These are phyloP conservation scores for Bryoerythrophyllum caledonicum DNA, from an alignment of 225 moss, liverwort and hornwort species.

Conservation along the genomic window DNA sequence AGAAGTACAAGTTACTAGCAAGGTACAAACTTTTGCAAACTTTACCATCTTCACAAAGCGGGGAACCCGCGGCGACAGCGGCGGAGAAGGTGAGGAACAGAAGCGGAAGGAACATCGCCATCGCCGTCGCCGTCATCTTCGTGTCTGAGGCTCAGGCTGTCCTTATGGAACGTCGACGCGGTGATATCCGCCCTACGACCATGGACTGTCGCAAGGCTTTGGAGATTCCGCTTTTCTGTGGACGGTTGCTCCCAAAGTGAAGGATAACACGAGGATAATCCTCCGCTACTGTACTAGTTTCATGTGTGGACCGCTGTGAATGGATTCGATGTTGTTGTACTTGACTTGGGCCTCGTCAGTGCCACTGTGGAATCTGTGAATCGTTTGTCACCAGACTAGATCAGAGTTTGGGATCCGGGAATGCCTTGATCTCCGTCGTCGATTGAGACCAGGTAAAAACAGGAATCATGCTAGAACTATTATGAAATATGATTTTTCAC, in stretches of 20 bases:
- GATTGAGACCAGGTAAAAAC: too few species aligned
- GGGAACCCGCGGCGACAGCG: conserved; percentile 28
- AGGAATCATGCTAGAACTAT: too few species aligned
- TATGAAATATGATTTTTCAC: too few species aligned
- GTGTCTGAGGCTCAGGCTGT: not conserved
- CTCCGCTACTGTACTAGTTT: too few species aligned
- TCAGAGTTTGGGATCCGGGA: too few species aligned
- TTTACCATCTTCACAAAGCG: conserved; percentile 49
- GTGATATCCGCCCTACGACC: conserved; percentile 4
- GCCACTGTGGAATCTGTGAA: not conserved
- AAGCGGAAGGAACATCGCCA: conserved; percentile 24
- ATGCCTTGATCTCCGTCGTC: too few species aligned
- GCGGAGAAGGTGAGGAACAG: conserved; percentile 22
- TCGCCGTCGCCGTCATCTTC: conserved; percentile 10
- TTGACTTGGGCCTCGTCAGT: not conserved
- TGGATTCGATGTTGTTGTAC: too few species aligned
- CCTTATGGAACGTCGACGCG: conserved; percentile 2
- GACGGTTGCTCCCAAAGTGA: not conserved
- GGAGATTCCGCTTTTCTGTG: not conserved
- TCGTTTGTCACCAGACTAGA: too few species aligned
- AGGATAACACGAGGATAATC: not conserved
- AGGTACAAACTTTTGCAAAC: not conserved
- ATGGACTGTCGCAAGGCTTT: not conserved
- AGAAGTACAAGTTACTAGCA: not conserved
- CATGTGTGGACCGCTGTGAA: conserved; percentile 25